phyloP scores from a whole-genome alignment of 768 basidiomycete species.

The Cystobasidium onofrii region DNA sequence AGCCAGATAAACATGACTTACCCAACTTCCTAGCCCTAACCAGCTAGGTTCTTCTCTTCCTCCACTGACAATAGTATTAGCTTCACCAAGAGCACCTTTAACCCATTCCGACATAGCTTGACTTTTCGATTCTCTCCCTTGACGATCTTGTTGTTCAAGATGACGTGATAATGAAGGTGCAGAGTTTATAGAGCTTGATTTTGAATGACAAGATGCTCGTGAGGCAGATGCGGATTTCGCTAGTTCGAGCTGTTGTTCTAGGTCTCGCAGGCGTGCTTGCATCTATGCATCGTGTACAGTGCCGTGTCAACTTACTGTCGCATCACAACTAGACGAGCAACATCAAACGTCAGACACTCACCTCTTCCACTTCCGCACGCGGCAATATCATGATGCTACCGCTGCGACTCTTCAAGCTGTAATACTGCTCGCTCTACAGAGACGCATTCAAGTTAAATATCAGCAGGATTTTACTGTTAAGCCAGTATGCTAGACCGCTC shows the following conservation, averaged over 20 bases:
- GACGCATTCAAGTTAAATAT: too few relatives aligned
- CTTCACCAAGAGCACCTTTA: conserved; percentile 6
- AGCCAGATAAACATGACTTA: too few relatives aligned
- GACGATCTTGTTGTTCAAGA: neutral
- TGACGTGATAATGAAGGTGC: neutral
- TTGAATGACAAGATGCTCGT: neutral
- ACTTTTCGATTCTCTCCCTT: neutral
- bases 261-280: conserved; percentile 1
- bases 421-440: neutral
- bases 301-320: too few relatives aligned
- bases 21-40: conserved; percentile 10
- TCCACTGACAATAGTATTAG: neutral
- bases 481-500: too few relatives aligned
- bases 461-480: too few relatives aligned
- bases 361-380: conserved; percentile 1
- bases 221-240: neutral
- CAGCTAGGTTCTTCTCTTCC: neutral
- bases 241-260: neutral
- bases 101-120: conserved; percentile 21
- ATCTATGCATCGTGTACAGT: too few relatives aligned
- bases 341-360: neutral
- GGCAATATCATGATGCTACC: neutral
- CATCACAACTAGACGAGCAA: neutral
- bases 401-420: neutral
- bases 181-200: neutral